phyloP scores from a whole-genome alignment of 192 early-diverging fungal genomes.

The Coemansia sp. region DNA sequence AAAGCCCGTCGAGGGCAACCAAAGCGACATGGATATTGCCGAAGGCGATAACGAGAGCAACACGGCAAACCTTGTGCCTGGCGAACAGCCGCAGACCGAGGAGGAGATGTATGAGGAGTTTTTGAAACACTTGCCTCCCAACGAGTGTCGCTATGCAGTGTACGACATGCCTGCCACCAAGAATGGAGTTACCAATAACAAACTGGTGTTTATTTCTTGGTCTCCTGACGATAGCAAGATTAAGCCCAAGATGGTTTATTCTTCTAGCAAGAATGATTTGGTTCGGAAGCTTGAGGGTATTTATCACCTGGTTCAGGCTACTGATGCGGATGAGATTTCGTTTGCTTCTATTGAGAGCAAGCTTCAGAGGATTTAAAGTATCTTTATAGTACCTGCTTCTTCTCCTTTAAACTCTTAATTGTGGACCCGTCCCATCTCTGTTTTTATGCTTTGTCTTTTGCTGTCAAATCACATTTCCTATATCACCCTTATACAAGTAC shows the following conservation, averaged over 20 bases:
- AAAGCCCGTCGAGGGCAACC: conserved; percentile 4
- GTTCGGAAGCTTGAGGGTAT: conserved; percentile 71
- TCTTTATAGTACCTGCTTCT: conserved; percentile 4
- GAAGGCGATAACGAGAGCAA: conserved; percentile 57
- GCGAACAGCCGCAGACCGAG: conserved; percentile 2
- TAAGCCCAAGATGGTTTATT: conserved; percentile 87
- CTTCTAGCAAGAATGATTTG: conserved; percentile 77
- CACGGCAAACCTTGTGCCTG: conserved; percentile 3
- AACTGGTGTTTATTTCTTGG: conserved; percentile 86
- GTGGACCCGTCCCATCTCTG: neutral
- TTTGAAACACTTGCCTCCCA: conserved; percentile 56
- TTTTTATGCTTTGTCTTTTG: conserved; percentile 6
- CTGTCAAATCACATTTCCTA: too few relatives aligned
- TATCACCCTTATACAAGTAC: too few relatives aligned
- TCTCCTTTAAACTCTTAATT: conserved; percentile 4
- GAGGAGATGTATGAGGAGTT: conserved; percentile 66
- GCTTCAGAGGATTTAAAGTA: conserved; percentile 2
- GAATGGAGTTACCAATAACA: conserved; percentile 63
- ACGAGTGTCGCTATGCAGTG: conserved; percentile 79
- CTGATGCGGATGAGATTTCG: conserved; percentile 70
- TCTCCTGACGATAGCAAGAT: conserved; percentile 77
- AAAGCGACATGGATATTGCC: neutral
- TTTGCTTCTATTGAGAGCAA: conserved; percentile 71
- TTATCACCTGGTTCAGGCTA: conserved; percentile 77
- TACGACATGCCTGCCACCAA: conserved; percentile 82